Evolutionary conservation across 2,329 filamentous ascomycete genomes (phyloP), one percentile per base, ranked within the genome.

Genomic region (Aureobasidium mangrovei): DNA sequence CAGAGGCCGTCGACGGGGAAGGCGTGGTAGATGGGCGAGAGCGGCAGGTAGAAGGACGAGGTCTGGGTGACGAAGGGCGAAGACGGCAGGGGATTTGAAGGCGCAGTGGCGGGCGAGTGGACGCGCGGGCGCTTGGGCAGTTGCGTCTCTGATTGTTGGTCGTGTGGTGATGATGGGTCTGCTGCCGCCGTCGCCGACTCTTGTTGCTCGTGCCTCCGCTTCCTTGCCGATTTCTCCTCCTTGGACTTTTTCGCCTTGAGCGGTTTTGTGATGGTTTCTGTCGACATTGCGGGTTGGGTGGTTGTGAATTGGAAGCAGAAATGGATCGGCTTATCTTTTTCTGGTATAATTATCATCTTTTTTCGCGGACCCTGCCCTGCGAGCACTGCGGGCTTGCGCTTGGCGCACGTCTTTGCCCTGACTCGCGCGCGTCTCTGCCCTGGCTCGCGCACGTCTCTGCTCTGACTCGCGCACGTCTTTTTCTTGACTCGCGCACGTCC

Each of bases 21-120:
- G 57, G 79, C 75, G 70, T 88, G 85, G 42, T 84, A 84, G 38
- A 81, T 74, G 8, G 88, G 86, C 59, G 82, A 86, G 58, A 93
- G 76, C 1, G 86, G 81, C 59, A 91, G 78, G 71, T 88, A 91
- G 62, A 95, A 80, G 1, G 91, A 91, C 40, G 88, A 80, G 26
- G 85, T 89, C 64, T 91, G 85, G 29, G 82, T 80, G 67, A 83
- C 83, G 71, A 95, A 91, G 12, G 91, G 86, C 42, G 85, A 86
- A 48, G 65, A 69, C 56, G 71, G 66, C 47, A 12, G 7, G 32
- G 36, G 7, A 12, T 32, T n/a, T 12, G 29, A 47, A 10, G 41
- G 10, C n/a, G 27, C n/a, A 10, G 53, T 32, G 2, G 3, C 31
- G 26, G 45, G 54, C 9, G 31, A 38, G n/a, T 39, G 46, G 3